A percentile compares a stretch with the other conserved stretches of the same genome.
Conservation (phyloP, 1,284 basidiomycete species). For the Malassezia dermatis region DNA sequence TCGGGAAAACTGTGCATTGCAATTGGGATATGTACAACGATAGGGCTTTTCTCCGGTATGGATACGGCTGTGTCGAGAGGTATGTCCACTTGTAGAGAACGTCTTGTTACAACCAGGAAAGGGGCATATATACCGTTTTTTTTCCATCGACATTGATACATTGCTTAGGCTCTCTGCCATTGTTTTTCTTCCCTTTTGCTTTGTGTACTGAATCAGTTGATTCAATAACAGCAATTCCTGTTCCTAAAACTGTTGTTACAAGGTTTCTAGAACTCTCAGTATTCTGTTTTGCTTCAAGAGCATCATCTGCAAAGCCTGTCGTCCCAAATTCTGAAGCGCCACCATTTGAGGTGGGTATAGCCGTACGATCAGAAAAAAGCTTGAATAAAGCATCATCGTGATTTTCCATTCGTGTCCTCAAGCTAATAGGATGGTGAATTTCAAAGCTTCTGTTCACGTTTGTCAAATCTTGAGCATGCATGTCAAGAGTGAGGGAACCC, state of each 20-base stretch:
- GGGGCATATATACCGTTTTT: conserved; percentile 55
- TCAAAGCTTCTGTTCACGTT: neutral
- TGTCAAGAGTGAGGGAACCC: neutral
- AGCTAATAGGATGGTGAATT: neutral
- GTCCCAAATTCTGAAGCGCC: neutral
- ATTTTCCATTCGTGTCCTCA: neutral
- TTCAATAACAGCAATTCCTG: neutral
- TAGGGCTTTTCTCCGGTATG: conserved; percentile 55
- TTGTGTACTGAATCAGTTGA: neutral
- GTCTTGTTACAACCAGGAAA: conserved; percentile 57
- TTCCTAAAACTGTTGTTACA: neutral
- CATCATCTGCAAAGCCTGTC: neutral
- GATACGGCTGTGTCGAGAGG: conserved; percentile 65
- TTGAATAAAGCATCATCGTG: neutral
- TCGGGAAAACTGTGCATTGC: conserved; percentile 45
- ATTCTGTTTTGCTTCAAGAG: neutral
- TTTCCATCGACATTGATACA: conserved; percentile 42
- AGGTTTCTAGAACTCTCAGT: neutral
- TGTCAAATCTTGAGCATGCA: neutral
- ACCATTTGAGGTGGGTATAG: neutral
- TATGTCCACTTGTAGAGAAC: conserved; percentile 72
- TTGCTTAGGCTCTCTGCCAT: neutral
- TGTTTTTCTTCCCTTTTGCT: neutral
- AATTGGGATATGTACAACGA: conserved; percentile 44
- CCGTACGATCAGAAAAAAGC: neutral